Evolutionary conservation across 1,284 basidiomycete genomes (phyloP).

Genomic region (Trichosporon coremiiforme): DNA sequence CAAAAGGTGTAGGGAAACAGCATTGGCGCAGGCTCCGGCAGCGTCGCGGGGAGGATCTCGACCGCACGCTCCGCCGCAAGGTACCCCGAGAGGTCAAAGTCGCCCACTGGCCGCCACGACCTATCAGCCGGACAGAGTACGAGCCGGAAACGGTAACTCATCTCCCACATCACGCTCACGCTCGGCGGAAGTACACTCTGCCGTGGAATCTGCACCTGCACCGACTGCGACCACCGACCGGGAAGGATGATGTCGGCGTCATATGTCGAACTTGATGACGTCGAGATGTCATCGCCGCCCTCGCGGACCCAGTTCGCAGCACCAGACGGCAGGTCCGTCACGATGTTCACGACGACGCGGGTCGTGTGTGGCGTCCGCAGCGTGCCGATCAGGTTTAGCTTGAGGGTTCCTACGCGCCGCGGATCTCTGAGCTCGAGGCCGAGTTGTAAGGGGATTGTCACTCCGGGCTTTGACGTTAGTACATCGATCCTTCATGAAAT

Average conservation of each 20-base stretch:
- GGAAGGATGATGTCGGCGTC: neutral
- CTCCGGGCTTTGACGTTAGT: neutral
- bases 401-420: conserved; percentile 19
- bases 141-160: neutral
- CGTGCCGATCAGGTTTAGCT: conserved; percentile 1
- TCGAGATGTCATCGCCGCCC: conserved; percentile 41
- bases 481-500: neutral
- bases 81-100: neutral
- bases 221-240: neutral
- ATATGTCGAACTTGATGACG: neutral
- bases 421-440: conserved; percentile 33
- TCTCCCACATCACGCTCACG: neutral
- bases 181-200: neutral
- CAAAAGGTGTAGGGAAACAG: conserved; percentile 7
- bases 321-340: conserved; percentile 30
- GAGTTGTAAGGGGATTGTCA: neutral
- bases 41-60: neutral
- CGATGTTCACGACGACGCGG: conserved; percentile 42
- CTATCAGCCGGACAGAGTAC: neutral
- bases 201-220: conserved; percentile 10
- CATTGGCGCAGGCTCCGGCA: neutral
- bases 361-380: conserved; percentile 48
- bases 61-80: neutral
- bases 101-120: neutral
- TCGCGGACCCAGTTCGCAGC: conserved; percentile 45